Conservation (phyloP, 2,329 filamentous ascomycete species). For the Pseudogymnoascus sp. region DNA sequence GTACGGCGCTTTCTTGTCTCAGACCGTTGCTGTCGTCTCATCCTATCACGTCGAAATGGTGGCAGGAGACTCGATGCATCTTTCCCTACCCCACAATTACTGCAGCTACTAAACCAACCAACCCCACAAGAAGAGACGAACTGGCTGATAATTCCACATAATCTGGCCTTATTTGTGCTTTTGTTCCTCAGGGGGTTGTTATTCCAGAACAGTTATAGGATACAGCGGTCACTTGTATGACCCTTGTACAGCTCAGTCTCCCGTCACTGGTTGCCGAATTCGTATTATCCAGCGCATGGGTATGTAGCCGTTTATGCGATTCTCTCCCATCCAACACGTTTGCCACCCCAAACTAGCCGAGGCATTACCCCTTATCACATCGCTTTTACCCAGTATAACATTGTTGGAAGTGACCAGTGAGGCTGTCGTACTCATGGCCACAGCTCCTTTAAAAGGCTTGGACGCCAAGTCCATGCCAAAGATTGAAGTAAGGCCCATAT, state of each 20-base stretch:
- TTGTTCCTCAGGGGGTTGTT: neutral
- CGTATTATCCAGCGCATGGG: conserved; percentile 1
- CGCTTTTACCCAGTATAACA: neutral
- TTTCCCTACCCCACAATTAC: conserved; percentile 4
- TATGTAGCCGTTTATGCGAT: neutral
- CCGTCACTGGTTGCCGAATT: neutral
- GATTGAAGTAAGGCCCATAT: conserved; percentile 39
- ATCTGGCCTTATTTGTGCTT: neutral
- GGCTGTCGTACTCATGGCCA: neutral
- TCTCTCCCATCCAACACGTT: neutral
- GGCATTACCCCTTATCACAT: neutral
- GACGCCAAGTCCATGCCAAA: conserved; percentile 44
- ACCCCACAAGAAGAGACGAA: neutral
- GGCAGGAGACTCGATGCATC: neutral
- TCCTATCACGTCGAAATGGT: neutral
- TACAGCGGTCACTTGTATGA: neutral
- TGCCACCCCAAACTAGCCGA: neutral
- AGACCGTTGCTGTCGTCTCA: neutral
- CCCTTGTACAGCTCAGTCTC: neutral
- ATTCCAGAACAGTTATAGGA: conserved; percentile 1
- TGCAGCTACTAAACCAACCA: neutral
- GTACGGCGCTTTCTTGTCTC: neutral
- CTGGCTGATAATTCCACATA: neutral
- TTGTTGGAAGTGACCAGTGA: conserved; percentile 4
- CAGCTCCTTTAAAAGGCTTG: conserved; percentile 13